A percentile compares a stretch with the other conserved stretches of the same genome.
Conservation (phyloP, 441 rosid species). For the Aquilaria agallochum region DNA sequence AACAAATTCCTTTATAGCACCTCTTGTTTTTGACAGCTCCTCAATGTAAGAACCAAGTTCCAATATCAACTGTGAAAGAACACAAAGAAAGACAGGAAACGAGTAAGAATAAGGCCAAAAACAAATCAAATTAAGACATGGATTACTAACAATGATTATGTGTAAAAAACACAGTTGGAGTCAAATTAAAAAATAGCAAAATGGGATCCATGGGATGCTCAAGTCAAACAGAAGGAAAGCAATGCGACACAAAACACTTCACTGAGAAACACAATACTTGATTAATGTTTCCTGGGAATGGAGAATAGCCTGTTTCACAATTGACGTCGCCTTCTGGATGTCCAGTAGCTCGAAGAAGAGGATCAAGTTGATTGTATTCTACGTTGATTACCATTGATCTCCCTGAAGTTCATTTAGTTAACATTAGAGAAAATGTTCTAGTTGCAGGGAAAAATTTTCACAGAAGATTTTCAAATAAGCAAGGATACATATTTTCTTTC, state of each 20-base stretch:
- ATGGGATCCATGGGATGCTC: background rate
- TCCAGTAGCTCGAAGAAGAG: slow-evolving; percentile 78
- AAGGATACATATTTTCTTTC: no score
- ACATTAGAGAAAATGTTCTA: no score
- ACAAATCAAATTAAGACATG: background rate
- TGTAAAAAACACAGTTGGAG: background rate
- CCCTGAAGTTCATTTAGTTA: slow-evolving; percentile 43
- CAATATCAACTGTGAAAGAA: slow-evolving; percentile 61
- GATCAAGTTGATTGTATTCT: slow-evolving; percentile 94
- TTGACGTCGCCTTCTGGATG: slow-evolving; percentile 80
- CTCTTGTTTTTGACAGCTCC: slow-evolving; percentile 81
- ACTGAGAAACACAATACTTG: slow-evolving; percentile 40
- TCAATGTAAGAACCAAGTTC: slow-evolving; percentile 74
- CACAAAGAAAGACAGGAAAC: slow-evolving; percentile 2
- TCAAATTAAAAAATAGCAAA: background rate
- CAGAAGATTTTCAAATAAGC: no score
- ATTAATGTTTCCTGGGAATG: slow-evolving; percentile 91
- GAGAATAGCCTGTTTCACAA: slow-evolving; percentile 80
- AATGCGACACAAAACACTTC: background rate
- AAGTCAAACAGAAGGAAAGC: background rate
- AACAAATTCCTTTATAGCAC: slow-evolving; percentile 88
- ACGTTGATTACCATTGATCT: slow-evolving; percentile 91
- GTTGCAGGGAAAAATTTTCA: no score
- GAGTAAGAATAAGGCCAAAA: no score
- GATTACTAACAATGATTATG: background rate